Evolutionary conservation across 1,284 basidiomycete genomes (phyloP).

Genomic region (Cutaneotrichosporon cavernicola): DNA sequence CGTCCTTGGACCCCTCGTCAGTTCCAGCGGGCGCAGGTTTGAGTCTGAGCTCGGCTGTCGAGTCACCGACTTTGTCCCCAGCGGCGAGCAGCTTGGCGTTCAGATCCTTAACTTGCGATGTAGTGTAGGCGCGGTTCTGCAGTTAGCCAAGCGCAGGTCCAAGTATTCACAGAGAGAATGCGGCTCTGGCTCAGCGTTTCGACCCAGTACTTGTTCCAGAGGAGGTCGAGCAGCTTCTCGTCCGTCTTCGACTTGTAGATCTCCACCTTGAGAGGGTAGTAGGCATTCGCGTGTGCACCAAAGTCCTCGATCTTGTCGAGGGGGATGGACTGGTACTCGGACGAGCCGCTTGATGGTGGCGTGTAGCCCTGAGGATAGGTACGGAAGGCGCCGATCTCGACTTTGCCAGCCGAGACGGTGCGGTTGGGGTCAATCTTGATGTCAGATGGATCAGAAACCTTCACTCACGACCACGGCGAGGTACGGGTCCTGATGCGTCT

Average conservation of each 20-base stretch:
- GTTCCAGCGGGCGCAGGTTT: constrained; percentile 43
- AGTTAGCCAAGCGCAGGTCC: not conserved
- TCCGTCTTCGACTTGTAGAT: constrained; percentile 91
- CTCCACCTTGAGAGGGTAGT: constrained; percentile 90
- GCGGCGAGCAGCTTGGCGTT: constrained; percentile 70
- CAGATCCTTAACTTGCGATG: constrained; percentile 82
- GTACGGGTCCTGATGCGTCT: constrained; percentile 93
- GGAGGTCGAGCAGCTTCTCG: constrained; percentile 75
- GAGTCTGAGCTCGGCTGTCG: constrained; percentile 28
- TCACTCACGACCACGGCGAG: constrained; percentile 86
- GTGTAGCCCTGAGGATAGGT: constrained; percentile 78
- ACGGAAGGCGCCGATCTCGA: constrained; percentile 97
- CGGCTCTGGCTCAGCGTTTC: constrained; percentile 90
- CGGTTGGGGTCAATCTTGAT: constrained; percentile 94
- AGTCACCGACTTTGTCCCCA: constrained; percentile 19
- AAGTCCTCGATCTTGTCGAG: constrained; percentile 95
- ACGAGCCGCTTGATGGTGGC: constrained; percentile 68
- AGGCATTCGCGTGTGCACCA: constrained; percentile 95
- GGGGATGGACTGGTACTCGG: constrained; percentile 88
- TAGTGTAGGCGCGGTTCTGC: constrained; percentile 87
- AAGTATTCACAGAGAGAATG: constrained; percentile 71
- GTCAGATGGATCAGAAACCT: not conserved
- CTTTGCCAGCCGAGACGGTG: constrained; percentile 94
- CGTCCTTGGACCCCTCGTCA: constrained; percentile 53
- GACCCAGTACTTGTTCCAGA: constrained; percentile 99